phyloP scores from a whole-genome alignment of 164 flowering plant species.

The Annona cherimola region DNA sequence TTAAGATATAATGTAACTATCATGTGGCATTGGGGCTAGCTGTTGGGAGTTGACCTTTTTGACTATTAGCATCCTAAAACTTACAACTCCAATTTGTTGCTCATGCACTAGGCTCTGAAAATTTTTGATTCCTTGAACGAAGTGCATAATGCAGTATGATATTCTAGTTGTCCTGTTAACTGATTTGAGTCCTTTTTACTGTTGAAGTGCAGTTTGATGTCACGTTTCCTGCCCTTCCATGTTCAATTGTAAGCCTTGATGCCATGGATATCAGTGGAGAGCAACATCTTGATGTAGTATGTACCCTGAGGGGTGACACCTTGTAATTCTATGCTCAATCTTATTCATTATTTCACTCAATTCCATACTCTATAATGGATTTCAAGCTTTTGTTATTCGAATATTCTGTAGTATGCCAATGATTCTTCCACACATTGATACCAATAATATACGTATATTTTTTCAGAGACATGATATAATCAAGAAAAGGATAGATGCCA shows the following conservation, averaged over 20 bases:
- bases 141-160: background rate
- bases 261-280: conserved; percentile 87
- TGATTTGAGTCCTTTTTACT: conserved; percentile 4
- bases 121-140: background rate
- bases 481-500: conserved; percentile 64
- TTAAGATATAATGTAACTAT: background rate
- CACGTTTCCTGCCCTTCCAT: conserved; percentile 67
- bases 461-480: conserved; percentile 78
- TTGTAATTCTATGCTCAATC: conserved; percentile 2
- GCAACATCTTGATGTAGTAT: conserved; percentile 75
- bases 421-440: too few relatives aligned
- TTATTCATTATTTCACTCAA: background rate
- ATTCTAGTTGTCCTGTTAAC: background rate
- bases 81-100: too few relatives aligned
- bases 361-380: background rate
- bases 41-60: too few relatives aligned
- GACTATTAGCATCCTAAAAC: too few relatives aligned
- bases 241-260: conserved; percentile 70
- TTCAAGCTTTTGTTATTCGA: background rate
- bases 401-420: too few relatives aligned
- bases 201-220: conserved; percentile 63
- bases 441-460: background rate
- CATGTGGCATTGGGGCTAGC: background rate
- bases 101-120: too few relatives aligned
- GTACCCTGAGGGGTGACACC: conserved; percentile 9